Evolutionary conservation across 2,329 filamentous ascomycete genomes (phyloP).

Genomic region (Chaetomiaceae sp.): DNA sequence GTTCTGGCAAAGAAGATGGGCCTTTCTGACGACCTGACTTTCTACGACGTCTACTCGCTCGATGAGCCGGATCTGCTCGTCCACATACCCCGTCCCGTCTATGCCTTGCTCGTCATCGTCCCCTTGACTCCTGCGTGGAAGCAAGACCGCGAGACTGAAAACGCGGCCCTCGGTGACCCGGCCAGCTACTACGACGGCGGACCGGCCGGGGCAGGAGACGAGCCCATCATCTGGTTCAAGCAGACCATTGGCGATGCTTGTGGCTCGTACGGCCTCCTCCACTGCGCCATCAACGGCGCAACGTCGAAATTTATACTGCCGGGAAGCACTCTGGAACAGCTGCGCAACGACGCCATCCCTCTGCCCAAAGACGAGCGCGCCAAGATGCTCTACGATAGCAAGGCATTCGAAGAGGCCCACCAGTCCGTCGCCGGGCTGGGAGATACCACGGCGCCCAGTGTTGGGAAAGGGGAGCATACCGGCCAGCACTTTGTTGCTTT

Average conservation of each 20-base stretch:
- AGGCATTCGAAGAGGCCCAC: slow-evolving; percentile 68
- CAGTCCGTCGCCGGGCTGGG: slow-evolving; percentile 63
- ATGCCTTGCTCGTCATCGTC: slow-evolving; percentile 76
- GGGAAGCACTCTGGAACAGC: slow-evolving; percentile 49
- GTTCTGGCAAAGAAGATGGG: slow-evolving; percentile 66
- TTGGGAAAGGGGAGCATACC: slow-evolving; percentile 47
- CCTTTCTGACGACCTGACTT: slow-evolving; percentile 61
- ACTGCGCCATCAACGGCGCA: slow-evolving; percentile 66
- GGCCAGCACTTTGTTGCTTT: slow-evolving; percentile 81
- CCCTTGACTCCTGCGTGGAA: slow-evolving; percentile 50
- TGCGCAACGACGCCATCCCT: slow-evolving; percentile 59
- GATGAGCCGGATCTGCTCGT: slow-evolving; percentile 71
- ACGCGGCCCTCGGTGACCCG: slow-evolving; percentile 35
- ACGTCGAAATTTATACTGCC: slow-evolving; percentile 50
- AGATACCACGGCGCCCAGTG: slow-evolving; percentile 59
- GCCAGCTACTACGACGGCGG: slow-evolving; percentile 13
- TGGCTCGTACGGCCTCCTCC: slow-evolving; percentile 72
- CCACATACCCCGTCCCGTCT: slow-evolving; percentile 69
- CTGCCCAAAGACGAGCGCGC: slow-evolving; percentile 59
- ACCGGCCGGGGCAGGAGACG: slow-evolving; percentile 26
- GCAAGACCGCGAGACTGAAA: slow-evolving; percentile 47
- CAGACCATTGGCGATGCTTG: slow-evolving; percentile 83
- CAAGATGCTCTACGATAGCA: slow-evolving; percentile 64
- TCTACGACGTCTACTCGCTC: slow-evolving; percentile 79
- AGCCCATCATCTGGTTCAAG: slow-evolving; percentile 72